phyloP scores from a whole-genome alignment of 768 basidiomycete genomes.

The Phlebiopsis flavidoalba region DNA sequence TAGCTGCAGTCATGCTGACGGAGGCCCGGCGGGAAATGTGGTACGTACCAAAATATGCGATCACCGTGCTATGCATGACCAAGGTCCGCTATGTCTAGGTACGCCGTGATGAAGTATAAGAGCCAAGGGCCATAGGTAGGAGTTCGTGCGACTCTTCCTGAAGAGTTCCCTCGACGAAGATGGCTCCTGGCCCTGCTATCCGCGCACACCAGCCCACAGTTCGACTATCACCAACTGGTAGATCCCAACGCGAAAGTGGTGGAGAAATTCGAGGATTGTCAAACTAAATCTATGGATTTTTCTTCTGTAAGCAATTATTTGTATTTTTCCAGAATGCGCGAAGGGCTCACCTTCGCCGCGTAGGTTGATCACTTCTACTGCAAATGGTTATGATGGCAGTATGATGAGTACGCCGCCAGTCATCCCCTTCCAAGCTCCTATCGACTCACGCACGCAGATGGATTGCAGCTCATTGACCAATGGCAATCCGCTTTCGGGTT shows the following conservation, averaged over 20 bases:
- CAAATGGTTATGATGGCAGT: conserved; percentile 71
- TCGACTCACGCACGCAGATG: not conserved
- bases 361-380: conserved; percentile 73
- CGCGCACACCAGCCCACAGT: conserved; percentile 32
- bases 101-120: not conserved
- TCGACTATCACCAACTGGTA: conserved; percentile 45
- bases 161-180: not conserved
- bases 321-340: not conserved
- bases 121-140: not conserved
- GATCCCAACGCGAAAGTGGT: conserved; percentile 70
- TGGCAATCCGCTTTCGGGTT: conserved; percentile 57
- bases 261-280: conserved; percentile 70
- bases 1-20: not conserved
- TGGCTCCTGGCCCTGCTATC: not conserved
- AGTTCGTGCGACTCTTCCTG: not conserved
- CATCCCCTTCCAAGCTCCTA: not conserved
- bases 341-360: not conserved
- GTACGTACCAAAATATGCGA: not conserved
- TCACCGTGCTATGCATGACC: not conserved
- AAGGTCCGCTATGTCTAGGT: not conserved
- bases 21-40: not conserved
- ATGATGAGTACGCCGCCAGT: conserved; percentile 61
- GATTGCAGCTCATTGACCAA: conserved; percentile 31
- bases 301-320: conserved; percentile 46
- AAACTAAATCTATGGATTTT: conserved; percentile 64